Evolutionary conservation across 768 basidiomycete genomes (phyloP), one percentile per base, ranked within the genome.

Genomic region (Obba rivulosa): DNA sequence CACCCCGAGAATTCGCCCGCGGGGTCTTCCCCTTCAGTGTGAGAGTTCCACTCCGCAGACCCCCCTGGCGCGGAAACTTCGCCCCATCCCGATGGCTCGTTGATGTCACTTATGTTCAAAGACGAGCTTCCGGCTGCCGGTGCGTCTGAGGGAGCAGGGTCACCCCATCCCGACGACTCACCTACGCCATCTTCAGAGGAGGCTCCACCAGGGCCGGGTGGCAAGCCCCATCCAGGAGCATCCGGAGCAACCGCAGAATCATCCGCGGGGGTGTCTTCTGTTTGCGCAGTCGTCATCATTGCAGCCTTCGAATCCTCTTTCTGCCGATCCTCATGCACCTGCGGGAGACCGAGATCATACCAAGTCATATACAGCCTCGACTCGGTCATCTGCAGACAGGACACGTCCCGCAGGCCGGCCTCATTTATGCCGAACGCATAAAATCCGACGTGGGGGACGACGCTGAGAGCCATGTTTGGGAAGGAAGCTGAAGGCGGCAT

Each of bases 311-410:
- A 22, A n/a, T 34, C n/a, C 34, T 23, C 31, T 34, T 24, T 21
- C n/a, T 22, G 34, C 31, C 46, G 23, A 52, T 41, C 25, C 47
- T 39, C 2, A 49, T 44, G 22, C 46, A n/a, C 40, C 18, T 20
- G 11, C 49, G 34, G 37, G 49, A 54, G 31, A 35, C 38, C 10
- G 47, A 47, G 41, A 47, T 47, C 44, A 28, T 57, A 50, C 53
- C 57, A 62, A 8, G 59, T 53, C 22, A 66, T 51, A 46, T 52
- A 61, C 25, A 66, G 46, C 48, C 45, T 54, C 24, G 58, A 52
- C 40, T 55, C 57, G 39, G 64, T 60, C 56, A 66, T 57, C 48
- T 66, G 64, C 25, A 62, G 48, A 50, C 64, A 66, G 18, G 56
- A 38, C 31, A 62, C 55, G 23, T 54, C 37, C 23, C 42, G 23